Evolutionary conservation across 345 rosid species (phyloP).

Genomic region (Schrenkiella parvula): DNA sequence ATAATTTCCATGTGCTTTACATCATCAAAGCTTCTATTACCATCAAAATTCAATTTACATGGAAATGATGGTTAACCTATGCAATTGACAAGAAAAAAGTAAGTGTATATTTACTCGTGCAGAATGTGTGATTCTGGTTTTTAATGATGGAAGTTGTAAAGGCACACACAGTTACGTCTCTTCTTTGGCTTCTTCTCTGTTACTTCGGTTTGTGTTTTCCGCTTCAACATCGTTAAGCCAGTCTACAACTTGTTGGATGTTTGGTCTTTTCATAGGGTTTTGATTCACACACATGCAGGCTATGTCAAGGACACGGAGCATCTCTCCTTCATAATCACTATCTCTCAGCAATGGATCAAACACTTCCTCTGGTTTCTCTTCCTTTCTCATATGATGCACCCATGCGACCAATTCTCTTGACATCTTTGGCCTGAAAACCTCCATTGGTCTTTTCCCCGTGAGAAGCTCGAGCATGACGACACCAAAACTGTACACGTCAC

Average conservation of each 20-base stretch:
- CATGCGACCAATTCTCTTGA: constrained; percentile 54
- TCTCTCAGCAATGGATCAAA: constrained; percentile 45
- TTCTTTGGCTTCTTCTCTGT: constrained; percentile 25
- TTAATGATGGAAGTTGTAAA: neutral
- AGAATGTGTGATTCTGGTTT: neutral
- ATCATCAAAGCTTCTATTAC: constrained; percentile 34
- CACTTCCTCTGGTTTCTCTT: constrained; percentile 44
- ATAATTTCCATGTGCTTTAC: constrained; percentile 6
- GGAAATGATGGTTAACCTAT: constrained; percentile 26
- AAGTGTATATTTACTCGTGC: constrained; percentile 29
- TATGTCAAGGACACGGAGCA: constrained; percentile 55
- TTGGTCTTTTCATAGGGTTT: constrained; percentile 56
- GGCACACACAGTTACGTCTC: constrained; percentile 35
- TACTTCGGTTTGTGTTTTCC: constrained; percentile 16
- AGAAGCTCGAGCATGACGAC: constrained; percentile 59
- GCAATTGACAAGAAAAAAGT: constrained; percentile 19
- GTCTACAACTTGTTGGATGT: constrained; percentile 48
- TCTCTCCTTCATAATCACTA: constrained; percentile 43
- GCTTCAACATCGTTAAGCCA: constrained; percentile 35
- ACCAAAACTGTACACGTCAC: constrained; percentile 64
- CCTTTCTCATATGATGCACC: constrained; percentile 46
- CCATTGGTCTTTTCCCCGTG: constrained; percentile 57
- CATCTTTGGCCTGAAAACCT: constrained; percentile 51
- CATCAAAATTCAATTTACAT: constrained; percentile 36
- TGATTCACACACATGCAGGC: constrained; percentile 60